Evolutionary conservation across 129 eudicot species (phyloP).

Genomic region (Chrysanthemum makinoi): DNA sequence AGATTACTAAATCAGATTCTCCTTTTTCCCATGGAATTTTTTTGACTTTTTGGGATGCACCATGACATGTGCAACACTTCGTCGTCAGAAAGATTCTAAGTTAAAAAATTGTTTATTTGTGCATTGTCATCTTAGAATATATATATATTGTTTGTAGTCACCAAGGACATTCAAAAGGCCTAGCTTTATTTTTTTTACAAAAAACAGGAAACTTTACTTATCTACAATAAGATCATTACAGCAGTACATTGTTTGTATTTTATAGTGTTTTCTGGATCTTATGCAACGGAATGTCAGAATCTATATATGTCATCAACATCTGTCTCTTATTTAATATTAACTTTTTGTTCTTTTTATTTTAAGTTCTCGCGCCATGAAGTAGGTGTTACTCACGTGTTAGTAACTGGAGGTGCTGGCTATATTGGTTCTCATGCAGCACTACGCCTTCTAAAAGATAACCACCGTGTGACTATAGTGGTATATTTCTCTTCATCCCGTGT

Average conservation of each 20-base stretch:
- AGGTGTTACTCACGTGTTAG: conserved; percentile 80
- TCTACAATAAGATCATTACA: no score
- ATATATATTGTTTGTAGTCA: no score
- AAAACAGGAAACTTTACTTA: no score
- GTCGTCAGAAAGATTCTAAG: neutral
- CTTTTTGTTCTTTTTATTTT: neutral
- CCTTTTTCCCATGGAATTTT: neutral
- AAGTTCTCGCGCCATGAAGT: conserved; percentile 64
- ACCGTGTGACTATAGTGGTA: conserved; percentile 96
- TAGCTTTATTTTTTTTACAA: no score
- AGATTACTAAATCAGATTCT: neutral
- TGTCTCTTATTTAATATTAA: neutral
- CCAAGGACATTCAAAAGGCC: no score
- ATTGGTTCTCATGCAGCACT: conserved; percentile 91
- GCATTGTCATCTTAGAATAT: conserved; percentile 4
- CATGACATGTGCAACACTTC: conserved; percentile 12
- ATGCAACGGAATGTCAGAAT: neutral
- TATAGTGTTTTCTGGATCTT: no score
- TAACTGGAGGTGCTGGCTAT: conserved; percentile 92
- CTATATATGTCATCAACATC: neutral
- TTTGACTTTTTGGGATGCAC: neutral
- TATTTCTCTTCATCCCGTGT: conserved; percentile 17
- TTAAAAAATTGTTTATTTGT: neutral
- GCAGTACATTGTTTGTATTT: no score
- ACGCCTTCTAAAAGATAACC: conserved; percentile 70